These are phyloP conservation scores for Pouteria campechiana DNA, from an alignment of 179 eudicot species.

Conservation along the genomic window DNA sequence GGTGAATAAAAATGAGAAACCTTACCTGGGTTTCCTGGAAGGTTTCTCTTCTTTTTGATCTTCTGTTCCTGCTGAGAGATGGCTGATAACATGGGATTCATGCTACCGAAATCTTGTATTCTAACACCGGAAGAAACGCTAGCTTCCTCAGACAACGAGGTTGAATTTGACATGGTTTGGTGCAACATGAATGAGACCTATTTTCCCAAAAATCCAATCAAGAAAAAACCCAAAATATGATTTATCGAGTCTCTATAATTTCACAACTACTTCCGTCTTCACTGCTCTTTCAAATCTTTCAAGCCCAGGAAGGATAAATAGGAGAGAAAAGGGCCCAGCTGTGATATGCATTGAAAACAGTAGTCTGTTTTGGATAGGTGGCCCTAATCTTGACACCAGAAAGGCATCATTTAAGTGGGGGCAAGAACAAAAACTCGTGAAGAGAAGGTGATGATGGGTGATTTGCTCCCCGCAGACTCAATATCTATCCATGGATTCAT, in stretches of 20 bases:
- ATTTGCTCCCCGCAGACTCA: conserved; percentile 26
- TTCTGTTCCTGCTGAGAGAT: conserved; percentile 32
- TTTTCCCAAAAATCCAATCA: conserved; percentile 22
- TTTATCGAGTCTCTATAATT: conserved; percentile 6
- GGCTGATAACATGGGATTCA: conserved; percentile 42
- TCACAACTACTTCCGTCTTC: not conserved
- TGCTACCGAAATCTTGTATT: conserved; percentile 22
- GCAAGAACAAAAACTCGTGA: conserved; percentile 11
- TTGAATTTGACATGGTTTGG: conserved; percentile 44
- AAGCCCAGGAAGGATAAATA: not conserved
- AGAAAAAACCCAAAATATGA: conserved; percentile 10
- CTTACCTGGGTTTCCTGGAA: conserved; percentile 80
- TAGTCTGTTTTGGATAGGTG: not conserved
- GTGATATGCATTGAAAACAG: not conserved
- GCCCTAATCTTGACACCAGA: not conserved
- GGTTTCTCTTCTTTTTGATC: conserved; percentile 76
- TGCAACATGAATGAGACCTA: conserved; percentile 34
- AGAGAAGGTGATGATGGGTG: conserved; percentile 19
- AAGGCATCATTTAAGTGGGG: conserved; percentile 1
- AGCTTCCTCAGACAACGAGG: conserved; percentile 44
- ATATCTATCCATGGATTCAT: conserved; percentile 18
- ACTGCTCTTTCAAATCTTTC: not conserved
- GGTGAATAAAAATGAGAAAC: no score
- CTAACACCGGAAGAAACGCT: conserved; percentile 21
- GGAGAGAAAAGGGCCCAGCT: not conserved